Base-by-base conservation (phyloP, 78 protist species). In the Neovahlkampfia damariscottae region DNA sequence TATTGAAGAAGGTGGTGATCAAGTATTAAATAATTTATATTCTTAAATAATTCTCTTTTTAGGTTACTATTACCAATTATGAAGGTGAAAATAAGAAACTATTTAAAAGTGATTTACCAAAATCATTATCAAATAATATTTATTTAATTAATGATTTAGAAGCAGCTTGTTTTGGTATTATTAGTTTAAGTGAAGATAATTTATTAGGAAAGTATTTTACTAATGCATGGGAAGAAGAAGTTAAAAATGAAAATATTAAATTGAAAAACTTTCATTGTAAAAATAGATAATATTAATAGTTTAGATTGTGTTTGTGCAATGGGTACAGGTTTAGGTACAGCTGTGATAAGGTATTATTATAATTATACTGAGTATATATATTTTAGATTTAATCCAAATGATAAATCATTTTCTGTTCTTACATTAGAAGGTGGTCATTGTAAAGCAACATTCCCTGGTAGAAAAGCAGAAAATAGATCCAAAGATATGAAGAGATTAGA, bases 111-210 rank as follows among this genome's bases (percentile, higher is more conserved):
- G n/a, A n/a, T n/a, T n/a, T n/a, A n/a, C n/a, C n/a, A n/a, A n/a
- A n/a, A n/a, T n/a, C n/a, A n/a, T n/a, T n/a, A n/a, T n/a, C n/a
- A n/a, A n/a, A n/a, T n/a, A n/a, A n/a, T 19, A 69, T 28, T 19
- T 28, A 28, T 30, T 19, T 69, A 31, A 30, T 69, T 19, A 69
- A 69, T 28, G 72, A 69, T 69, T 19, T 69, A 10, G 72, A 69
- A 19, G 72, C 67, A 31, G 72, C 72, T 10, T 69, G 72, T 28
- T 69, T 30, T 19, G 72, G 72, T 31, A 30, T 69, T 19, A 69
- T 69, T 69, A 28, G 72, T 69, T 19, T 69, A 30, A 10, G 67
- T n/a, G 68, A 30, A 19, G 72, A 19, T n/a, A 19, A 69, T 69
- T n/a, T n/a, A 19, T 19, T 69, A n/a, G 67, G 19, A n/a, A 28